Percentiles rank a stretch among this genome's conserved stretches.
phyloP scores from a whole-genome alignment of 495 filamentous ascomycete genomes.

The Peziza echinospora region DNA sequence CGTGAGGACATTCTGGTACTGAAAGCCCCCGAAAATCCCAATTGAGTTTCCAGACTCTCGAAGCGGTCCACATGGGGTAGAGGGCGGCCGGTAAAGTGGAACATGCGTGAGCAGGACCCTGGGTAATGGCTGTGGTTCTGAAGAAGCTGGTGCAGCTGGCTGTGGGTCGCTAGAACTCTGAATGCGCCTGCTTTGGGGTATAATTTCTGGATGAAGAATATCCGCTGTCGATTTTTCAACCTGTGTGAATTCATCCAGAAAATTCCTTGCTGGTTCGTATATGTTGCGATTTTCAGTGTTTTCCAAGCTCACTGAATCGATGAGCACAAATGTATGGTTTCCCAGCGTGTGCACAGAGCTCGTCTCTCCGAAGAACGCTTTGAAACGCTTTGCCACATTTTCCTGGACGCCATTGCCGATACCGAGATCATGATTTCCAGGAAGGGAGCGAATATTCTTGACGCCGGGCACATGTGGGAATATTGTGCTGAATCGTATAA shows the following conservation, averaged over 20 bases:
- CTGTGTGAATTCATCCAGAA: constrained; percentile 32
- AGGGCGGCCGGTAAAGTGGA: constrained; percentile 58
- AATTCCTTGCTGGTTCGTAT: constrained; percentile 55
- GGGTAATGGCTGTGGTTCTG: constrained; percentile 32
- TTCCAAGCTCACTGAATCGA: constrained; percentile 68
- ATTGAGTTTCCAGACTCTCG: constrained; percentile 70
- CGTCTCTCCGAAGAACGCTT: constrained; percentile 69
- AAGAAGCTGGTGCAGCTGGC: background rate
- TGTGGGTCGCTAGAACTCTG: background rate
- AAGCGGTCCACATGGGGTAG: constrained; percentile 76
- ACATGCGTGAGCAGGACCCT: constrained; percentile 79
- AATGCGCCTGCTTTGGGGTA: background rate
- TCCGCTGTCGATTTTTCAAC: background rate
- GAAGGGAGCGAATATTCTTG: constrained; percentile 58
- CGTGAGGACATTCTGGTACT: constrained; percentile 88
- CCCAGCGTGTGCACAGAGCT: constrained; percentile 77
- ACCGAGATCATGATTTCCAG: constrained; percentile 94
- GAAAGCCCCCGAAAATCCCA: constrained; percentile 52
- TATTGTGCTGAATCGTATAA: constrained; percentile 52
- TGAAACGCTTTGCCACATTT: constrained; percentile 58
- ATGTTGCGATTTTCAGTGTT: constrained; percentile 33
- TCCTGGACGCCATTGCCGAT: constrained; percentile 68
- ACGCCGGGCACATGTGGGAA: constrained; percentile 49
- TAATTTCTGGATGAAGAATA: background rate
- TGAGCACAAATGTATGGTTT: constrained; percentile 85